These are phyloP conservation scores for Leccinum solheimii DNA, from an alignment of 1,284 basidiomycete species.

Conservation along the genomic window DNA sequence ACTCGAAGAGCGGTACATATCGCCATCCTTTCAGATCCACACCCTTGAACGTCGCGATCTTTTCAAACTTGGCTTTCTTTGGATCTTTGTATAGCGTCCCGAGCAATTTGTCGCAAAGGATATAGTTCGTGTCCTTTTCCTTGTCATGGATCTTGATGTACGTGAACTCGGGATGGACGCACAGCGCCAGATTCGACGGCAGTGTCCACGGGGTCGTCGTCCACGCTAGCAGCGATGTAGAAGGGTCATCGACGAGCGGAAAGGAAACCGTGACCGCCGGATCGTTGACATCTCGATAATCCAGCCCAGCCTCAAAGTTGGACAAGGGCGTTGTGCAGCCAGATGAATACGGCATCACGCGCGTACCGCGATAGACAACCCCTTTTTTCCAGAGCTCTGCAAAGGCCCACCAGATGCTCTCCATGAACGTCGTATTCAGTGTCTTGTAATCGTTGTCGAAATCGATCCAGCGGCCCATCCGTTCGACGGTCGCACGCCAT, in stretches of 20 bases:
- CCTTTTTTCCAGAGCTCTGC: constrained; percentile 88
- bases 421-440: constrained; percentile 93
- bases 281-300: constrained; percentile 94
- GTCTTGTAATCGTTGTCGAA: constrained; percentile 99
- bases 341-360: constrained; percentile 99
- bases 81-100: constrained; percentile 95
- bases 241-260: constrained; percentile 89
- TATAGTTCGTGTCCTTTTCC: constrained; percentile 87
- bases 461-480: constrained; percentile 99
- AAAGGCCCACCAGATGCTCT: constrained; percentile 99
- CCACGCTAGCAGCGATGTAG: constrained; percentile 93
- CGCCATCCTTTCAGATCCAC: constrained; percentile 95
- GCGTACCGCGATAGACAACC: constrained; percentile 92
- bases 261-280: constrained; percentile 97
- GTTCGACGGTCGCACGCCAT: constrained; percentile 94
- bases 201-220: constrained; percentile 99
- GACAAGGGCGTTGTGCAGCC: constrained; percentile 96
- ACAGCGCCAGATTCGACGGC: constrained; percentile 93
- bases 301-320: constrained; percentile 96
- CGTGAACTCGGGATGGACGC: constrained; percentile 94
- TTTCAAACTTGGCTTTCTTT: constrained; percentile 97
- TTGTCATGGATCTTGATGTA: constrained; percentile 98
- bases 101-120: constrained; percentile 89
- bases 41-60: constrained; percentile 84
- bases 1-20: constrained; percentile 95